Evolutionary conservation across 2,329 filamentous ascomycete genomes (phyloP).

Genomic region (Ceratocystis cubensis): DNA sequence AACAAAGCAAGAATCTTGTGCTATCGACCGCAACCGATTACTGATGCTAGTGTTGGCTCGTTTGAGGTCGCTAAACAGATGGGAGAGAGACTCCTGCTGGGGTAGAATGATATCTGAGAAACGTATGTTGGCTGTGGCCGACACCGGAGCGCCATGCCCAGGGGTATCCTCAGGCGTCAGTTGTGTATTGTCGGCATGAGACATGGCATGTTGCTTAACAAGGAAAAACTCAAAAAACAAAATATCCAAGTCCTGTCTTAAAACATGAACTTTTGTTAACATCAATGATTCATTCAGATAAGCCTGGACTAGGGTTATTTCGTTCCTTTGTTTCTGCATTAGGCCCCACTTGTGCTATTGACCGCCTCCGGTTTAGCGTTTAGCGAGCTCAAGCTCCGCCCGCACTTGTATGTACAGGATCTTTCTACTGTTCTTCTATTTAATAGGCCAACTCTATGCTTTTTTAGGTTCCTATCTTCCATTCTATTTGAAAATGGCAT

Average conservation of each 20-base stretch:
- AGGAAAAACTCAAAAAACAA: too few species aligned
- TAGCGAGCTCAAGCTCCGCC: not conserved
- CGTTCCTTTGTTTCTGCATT: too few species aligned
- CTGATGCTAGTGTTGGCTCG: conserved; percentile 53
- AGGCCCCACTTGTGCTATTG: too few species aligned
- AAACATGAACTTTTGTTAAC: too few species aligned
- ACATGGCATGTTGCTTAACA: too few species aligned
- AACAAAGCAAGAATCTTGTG: conserved; percentile 64
- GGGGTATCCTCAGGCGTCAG: too few species aligned
- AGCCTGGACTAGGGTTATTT: too few species aligned
- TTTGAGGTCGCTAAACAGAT: conserved; percentile 59
- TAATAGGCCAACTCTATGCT: not conserved
- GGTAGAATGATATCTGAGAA: conserved; percentile 38
- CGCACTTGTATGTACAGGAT: not conserved
- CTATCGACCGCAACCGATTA: conserved; percentile 73
- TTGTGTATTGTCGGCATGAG: too few species aligned
- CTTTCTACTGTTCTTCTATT: not conserved
- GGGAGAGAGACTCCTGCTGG: conserved; percentile 51
- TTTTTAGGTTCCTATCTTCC: not conserved
- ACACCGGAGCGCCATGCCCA: not conserved
- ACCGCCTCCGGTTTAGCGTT: too few species aligned
- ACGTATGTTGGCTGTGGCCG: conserved; percentile 1
- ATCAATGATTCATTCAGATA: too few species aligned
- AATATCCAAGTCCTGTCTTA: too few species aligned
- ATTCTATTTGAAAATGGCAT: not conserved